Evolutionary conservation across 2,329 filamentous ascomycete species (phyloP), one percentile per base, ranked within the genome.

Genomic region (Colletotrichum tanaceti): DNA sequence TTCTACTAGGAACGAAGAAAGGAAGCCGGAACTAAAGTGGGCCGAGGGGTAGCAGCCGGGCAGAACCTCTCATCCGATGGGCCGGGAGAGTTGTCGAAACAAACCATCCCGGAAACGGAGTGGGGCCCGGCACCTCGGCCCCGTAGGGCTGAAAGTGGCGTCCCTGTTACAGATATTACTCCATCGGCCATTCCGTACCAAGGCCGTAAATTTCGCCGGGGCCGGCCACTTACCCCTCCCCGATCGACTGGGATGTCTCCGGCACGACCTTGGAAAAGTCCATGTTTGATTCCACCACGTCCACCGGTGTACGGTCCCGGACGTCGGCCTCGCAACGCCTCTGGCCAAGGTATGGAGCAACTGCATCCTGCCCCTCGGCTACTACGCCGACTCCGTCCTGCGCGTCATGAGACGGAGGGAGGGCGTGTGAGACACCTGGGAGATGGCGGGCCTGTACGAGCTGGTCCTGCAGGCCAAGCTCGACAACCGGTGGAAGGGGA

Each of bases 381-480:
- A 68, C 61, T 68, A 68, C 47, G 64, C 65, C 18, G 65, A 68
- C 6, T 59, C 65, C 16, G 13, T 70, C 9, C 54, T 72, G 4
- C 59, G 71, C 10, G 49, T 41, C 16, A 65, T 67, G 57, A 65
- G 41, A 52, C 47, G 71, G 43, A 63, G 71, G 13, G 71, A 72
- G 67, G 69, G 69, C 41, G 44, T 63, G 46, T 72, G 70, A 63
- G 71, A 71, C 11, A 72, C 66, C 49, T 32, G 32, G 18, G 63
- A 71, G n/a, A 47, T 72, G 52, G 71, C 71, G 14, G 39, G 60
- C 14, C 53, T 68, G 1, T 68, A 68, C 35, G 62, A 60, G 5
- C 18, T 38, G 3, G 41, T 68, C 1, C 18, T 60, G 1, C 43
- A 59, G n/a, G 62, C 54, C 41, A 68, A 65, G 61, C 28, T 22